These are phyloP conservation scores for Psidium guajava DNA, from an alignment of 345 rosid genomes.

Conservation along the genomic window DNA sequence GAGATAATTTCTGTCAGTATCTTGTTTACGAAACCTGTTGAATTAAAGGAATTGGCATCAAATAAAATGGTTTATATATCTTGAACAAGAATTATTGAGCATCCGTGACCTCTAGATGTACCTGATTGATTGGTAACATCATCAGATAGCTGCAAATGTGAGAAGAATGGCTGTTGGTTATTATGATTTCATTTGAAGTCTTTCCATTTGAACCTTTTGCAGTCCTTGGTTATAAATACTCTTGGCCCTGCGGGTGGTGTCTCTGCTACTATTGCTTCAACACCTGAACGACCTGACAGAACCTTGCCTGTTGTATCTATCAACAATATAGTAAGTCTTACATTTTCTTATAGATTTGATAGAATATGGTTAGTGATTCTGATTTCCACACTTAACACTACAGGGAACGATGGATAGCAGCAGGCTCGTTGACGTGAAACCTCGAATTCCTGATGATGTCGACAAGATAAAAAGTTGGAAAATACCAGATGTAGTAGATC, in stretches of 20 bases:
- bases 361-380: conserved; percentile 1
- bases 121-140: background rate
- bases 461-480: conserved; percentile 40
- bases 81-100: background rate
- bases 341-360: background rate
- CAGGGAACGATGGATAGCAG: conserved; percentile 34
- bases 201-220: conserved; percentile 1
- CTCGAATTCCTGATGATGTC: conserved; percentile 24
- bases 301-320: conserved; percentile 23
- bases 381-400: conserved; percentile 1
- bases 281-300: conserved; percentile 32
- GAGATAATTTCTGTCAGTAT: background rate
- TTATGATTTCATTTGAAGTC: background rate
- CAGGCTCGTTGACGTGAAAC: conserved; percentile 38
- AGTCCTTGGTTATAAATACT: conserved; percentile 34
- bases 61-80: background rate
- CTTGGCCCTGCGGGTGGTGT: conserved; percentile 28
- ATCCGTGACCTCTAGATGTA: background rate
- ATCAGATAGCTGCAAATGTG: background rate
- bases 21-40: background rate
- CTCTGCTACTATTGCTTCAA: conserved; percentile 19
- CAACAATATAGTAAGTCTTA: conserved; percentile 19
- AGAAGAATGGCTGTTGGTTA: background rate
- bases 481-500: conserved; percentile 27
- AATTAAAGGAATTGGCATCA: background rate